phyloP scores from a whole-genome alignment of 1,284 basidiomycete species.

The Cutaneotrichosporon dermatis region DNA sequence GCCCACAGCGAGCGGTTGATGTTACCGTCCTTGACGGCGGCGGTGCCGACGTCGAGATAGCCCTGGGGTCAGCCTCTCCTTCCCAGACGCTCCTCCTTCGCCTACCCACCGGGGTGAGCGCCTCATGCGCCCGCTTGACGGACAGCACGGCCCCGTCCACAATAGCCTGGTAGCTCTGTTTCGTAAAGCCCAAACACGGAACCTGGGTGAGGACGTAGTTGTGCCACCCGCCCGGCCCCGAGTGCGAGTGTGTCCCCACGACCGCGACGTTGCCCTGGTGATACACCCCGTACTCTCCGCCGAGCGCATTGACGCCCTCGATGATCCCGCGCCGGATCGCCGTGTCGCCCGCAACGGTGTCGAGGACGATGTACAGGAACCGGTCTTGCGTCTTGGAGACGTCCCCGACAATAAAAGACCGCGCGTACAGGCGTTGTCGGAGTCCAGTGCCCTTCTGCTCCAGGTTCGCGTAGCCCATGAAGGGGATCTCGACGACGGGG shows the following conservation, averaged over 20 bases:
- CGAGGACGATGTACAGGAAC: slow-evolving; percentile 14
- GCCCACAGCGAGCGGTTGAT: slow-evolving; percentile 16
- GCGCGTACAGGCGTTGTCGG: slow-evolving; percentile 13
- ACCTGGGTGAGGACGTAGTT: slow-evolving; percentile 17
- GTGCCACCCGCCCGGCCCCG: slow-evolving; percentile 15
- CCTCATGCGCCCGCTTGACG: slow-evolving; percentile 10
- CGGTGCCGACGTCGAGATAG: slow-evolving; percentile 5
- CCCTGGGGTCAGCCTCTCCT: slow-evolving; percentile 5
- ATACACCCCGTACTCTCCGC: slow-evolving; percentile 4
- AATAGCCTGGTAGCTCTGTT: slow-evolving; percentile 11
- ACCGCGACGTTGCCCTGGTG: slow-evolving; percentile 7
- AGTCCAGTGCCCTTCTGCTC: slow-evolving; percentile 12
- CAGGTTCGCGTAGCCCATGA: slow-evolving; percentile 10
- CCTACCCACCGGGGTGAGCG: slow-evolving; percentile 1
- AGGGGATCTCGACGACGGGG: slow-evolving; percentile 15
- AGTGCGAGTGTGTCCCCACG: slow-evolving; percentile 13
- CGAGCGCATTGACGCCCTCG: slow-evolving; percentile 3
- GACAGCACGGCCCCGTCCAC: slow-evolving; percentile 6
- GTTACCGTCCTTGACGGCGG: slow-evolving; percentile 12
- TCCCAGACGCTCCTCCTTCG: not conserved
- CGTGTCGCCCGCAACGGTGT: slow-evolving; percentile 8
- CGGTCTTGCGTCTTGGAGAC: not conserved
- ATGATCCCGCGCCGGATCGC: slow-evolving; percentile 12
- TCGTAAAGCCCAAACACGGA: slow-evolving; percentile 9
- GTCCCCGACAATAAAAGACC: slow-evolving; percentile 13